phyloP scores from a whole-genome alignment of 129 eudicot species.

The Arctium lappa region DNA sequence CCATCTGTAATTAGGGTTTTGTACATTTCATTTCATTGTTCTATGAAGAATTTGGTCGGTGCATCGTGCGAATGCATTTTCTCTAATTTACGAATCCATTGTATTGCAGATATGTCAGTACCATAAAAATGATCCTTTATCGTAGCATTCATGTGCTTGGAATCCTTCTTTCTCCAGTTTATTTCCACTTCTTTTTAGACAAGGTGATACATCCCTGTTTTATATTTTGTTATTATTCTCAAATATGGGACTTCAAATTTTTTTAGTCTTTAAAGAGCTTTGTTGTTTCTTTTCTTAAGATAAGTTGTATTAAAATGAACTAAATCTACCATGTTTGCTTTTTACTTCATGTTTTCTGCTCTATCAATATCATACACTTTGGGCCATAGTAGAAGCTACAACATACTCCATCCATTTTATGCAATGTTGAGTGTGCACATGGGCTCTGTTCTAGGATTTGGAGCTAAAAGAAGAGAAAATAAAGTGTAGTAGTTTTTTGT shows the following conservation, averaged over 20 bases:
- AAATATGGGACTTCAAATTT: background rate
- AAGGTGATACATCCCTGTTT: constrained; percentile 46
- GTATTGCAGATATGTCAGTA: no score
- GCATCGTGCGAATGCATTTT: no score
- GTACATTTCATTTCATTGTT: no score
- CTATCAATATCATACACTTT: constrained; percentile 12
- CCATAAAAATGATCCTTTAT: no score
- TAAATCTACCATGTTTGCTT: background rate
- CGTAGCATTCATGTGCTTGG: constrained; percentile 90
- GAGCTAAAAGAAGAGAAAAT: background rate
- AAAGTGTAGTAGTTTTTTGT: background rate
- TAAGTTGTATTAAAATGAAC: background rate
- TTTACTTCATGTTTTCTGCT: background rate
- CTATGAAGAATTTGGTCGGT: no score
- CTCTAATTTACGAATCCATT: no score
- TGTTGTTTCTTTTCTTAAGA: background rate
- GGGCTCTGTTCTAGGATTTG: background rate
- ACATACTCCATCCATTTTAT: background rate
- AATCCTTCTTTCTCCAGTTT: constrained; percentile 79
- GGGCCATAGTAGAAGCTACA: background rate
- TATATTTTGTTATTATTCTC: constrained; percentile 17
- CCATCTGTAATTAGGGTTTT: no score
- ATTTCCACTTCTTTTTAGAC: constrained; percentile 93
- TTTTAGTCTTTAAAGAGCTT: background rate
- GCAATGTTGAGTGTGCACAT: background rate